Base-by-base conservation (phyloP, 208 protist genomes). In the Acanthamoeba triangularis region DNA sequence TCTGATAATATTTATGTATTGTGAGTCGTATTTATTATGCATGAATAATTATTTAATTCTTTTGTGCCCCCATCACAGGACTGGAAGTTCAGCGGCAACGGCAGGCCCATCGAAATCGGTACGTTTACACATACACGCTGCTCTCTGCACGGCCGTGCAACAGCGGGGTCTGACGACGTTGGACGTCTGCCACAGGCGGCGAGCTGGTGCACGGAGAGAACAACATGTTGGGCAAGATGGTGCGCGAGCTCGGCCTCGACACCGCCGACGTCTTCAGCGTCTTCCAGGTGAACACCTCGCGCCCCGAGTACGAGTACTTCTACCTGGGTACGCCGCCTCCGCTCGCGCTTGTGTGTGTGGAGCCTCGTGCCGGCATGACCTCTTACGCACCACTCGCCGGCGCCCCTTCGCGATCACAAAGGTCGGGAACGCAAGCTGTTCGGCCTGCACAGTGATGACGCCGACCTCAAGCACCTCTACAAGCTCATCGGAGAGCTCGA, bases 61-160 rank as follows among this genome's bases (percentile, higher is more conserved):
- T 69, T n/a, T 69, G 18, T 67, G 16, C 61, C 54, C 49, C 13
- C 54, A 18, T 18, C 0, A 30, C 76, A 84, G 76, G 44, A 84
- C 76, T 84, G 76, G 76, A 84, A n/a, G 76, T 84, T 84, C 41
- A 25, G 23, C 76, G 76, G 76, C 44, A 84, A 47, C 41, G 76
- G 76, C 35, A 84, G 28, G 76, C 76, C 76, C 76, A 84, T 84
- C 23, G 76, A 84, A 84, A 84, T 84, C 33, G 76, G 76, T 84
- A 47, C 72, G 76, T 84, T 30, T 13, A 56, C 41, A 25, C 35
- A 4, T 13, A 56, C 41, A 25, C 35, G 18, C 72, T 80, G 30
- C 67, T 76, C 72, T 49, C n/a, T n/a, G n/a, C n/a, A n/a, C n/a
- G 20, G 76, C 76, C 3, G 8, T 84, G 28, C 13, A 13, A 41